phyloP scores from a whole-genome alignment of 2,329 filamentous ascomycete species.

The Penicillium glabrum region DNA sequence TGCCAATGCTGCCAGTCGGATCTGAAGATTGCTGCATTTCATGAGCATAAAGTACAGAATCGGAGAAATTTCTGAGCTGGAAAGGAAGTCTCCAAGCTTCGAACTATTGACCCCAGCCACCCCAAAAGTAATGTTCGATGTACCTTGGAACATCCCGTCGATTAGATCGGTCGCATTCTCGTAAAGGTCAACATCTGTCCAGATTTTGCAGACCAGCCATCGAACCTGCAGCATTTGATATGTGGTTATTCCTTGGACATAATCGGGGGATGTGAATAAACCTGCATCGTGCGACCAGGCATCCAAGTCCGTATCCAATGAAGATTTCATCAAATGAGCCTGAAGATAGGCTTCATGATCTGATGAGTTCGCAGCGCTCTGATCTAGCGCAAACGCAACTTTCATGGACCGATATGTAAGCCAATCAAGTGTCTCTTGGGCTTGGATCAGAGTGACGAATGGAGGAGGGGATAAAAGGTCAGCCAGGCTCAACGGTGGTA shows the following conservation, averaged over 20 bases:
- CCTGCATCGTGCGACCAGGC: neutral
- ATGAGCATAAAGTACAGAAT: neutral
- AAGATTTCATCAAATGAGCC: neutral
- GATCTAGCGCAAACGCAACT: neutral
- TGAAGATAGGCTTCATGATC: no score
- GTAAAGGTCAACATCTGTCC: neutral
- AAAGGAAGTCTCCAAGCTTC: neutral
- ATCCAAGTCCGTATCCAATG: neutral
- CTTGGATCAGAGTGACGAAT: neutral
- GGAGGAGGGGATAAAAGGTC: neutral
- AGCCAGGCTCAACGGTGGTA: neutral
- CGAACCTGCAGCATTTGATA: neutral
- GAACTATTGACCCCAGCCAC: neutral
- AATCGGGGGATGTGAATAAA: neutral
- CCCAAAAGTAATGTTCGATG: no score
- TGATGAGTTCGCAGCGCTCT: no score
- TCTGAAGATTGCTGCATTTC: neutral
- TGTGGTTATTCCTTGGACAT: neutral
- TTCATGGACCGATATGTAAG: neutral
- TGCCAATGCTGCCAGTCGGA: neutral
- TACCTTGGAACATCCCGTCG: neutral
- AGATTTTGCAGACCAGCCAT: neutral
- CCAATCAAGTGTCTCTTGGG: neutral
- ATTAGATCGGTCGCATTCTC: no score
- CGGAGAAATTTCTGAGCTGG: neutral